Conservation (phyloP, 805 yeast species). For the Candida coleopterorum region DNA sequence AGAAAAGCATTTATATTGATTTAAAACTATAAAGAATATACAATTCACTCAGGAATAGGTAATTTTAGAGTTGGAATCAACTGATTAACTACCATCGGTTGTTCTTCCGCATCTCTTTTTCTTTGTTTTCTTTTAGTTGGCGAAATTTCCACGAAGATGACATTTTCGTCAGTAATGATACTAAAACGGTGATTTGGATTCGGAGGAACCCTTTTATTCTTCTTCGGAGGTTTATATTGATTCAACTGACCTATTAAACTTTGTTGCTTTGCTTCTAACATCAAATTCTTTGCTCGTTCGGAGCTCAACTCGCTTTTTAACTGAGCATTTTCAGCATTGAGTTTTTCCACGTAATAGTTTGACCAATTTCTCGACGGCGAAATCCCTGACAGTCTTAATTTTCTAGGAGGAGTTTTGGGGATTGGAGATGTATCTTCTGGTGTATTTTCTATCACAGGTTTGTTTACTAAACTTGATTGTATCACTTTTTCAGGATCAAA, state of each 20-base stretch:
- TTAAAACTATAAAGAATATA: too few relatives aligned
- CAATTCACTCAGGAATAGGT: background rate
- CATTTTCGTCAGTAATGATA: background rate
- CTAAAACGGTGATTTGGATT: too few relatives aligned
- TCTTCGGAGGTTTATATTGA: too few relatives aligned
- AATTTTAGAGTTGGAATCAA: background rate
- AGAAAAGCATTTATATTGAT: too few relatives aligned
- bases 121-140: background rate
- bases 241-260: too few relatives aligned
- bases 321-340: background rate
- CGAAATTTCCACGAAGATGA: background rate
- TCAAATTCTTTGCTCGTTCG: background rate
- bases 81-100: background rate
- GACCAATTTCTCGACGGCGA: background rate
- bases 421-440: background rate
- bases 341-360: background rate
- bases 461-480: too few relatives aligned
- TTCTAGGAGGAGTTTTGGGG: background rate
- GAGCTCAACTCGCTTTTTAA: background rate
- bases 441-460: background rate
- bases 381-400: background rate
- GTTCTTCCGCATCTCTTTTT: background rate
- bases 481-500: background rate
- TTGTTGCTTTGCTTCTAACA: background rate
- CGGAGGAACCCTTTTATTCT: too few relatives aligned